A percentile compares a stretch with the other conserved stretches of the same genome.
phyloP scores from a whole-genome alignment of 305 asterid species.

The Andrographis paniculata region DNA sequence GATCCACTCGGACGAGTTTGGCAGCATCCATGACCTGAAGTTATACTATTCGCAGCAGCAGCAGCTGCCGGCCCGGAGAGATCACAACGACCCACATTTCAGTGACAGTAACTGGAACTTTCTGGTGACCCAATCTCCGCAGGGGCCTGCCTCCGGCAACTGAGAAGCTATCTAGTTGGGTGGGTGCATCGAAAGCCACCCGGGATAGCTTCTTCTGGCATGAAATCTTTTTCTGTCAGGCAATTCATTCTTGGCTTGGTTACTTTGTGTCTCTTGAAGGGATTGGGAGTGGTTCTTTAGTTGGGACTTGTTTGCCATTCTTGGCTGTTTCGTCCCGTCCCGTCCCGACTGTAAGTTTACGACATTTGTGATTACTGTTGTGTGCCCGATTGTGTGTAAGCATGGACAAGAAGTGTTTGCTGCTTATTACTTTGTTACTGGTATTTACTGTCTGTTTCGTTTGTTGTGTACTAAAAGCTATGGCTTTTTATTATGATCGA shows the following conservation, averaged over 20 bases:
- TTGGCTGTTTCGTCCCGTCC: conserved; percentile 15
- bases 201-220: conserved; percentile 17
- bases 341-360: too few relatives aligned
- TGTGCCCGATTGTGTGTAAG: too few relatives aligned
- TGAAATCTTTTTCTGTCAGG: conserved; percentile 41
- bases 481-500: too few relatives aligned
- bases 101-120: conserved; percentile 33
- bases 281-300: conserved; percentile 10
- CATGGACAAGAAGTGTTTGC: too few relatives aligned
- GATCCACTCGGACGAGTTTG: conserved; percentile 25
- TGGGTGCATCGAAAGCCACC: conserved; percentile 15
- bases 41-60: conserved; percentile 23
- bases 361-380: too few relatives aligned
- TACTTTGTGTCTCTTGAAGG: conserved; percentile 35
- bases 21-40: conserved; percentile 19
- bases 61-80: conserved; percentile 31
- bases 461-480: too few relatives aligned
- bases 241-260: conserved; percentile 97
- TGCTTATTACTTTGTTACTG: too few relatives aligned
- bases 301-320: conserved; percentile 8
- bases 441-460: too few relatives aligned
- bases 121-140: conserved; percentile 31
- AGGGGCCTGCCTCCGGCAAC: conserved; percentile 35
- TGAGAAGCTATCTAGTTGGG: conserved; percentile 26
- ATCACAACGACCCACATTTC: conserved; percentile 20